Conservation (phyloP, 83 land plant species). For the Thuja plicata region DNA sequence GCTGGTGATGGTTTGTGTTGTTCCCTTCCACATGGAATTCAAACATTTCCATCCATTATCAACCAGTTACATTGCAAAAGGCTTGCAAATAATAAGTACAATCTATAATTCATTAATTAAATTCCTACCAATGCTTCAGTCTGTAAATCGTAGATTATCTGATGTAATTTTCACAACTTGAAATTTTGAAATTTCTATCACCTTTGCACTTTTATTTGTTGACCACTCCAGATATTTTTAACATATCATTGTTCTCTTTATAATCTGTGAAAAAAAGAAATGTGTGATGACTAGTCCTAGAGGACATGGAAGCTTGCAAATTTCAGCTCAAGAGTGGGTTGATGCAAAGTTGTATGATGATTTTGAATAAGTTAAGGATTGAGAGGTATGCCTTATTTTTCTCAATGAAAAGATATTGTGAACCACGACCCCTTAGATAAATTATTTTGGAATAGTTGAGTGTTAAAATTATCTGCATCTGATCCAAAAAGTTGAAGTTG, state of each 20-base stretch:
- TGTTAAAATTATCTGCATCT: background rate
- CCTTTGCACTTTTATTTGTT: background rate
- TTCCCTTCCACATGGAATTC: too few relatives aligned
- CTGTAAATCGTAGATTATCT: too few relatives aligned
- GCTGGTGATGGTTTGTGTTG: too few relatives aligned
- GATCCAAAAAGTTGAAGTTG: background rate
- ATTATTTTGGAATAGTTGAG: background rate
- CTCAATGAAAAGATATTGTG: background rate
- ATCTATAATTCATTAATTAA: too few relatives aligned
- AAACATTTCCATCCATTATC: too few relatives aligned
- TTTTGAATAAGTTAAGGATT: slow-evolving; percentile 91
- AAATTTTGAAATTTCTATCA: background rate
- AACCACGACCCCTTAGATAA: background rate
- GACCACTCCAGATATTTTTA: background rate
- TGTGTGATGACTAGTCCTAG: background rate
- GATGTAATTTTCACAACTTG: background rate
- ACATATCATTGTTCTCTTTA: background rate
- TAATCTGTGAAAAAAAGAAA: background rate
- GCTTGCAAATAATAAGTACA: too few relatives aligned
- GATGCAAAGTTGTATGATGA: slow-evolving; percentile 96
- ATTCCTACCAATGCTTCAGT: too few relatives aligned
- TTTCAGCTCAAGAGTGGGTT: slow-evolving; percentile 63
- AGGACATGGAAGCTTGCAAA: background rate
- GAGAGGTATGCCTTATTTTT: slow-evolving; percentile 63
- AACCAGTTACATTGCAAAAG: too few relatives aligned